Conservation (phyloP, 352 stramenopile species). For the Phytophthora pisi region DNA sequence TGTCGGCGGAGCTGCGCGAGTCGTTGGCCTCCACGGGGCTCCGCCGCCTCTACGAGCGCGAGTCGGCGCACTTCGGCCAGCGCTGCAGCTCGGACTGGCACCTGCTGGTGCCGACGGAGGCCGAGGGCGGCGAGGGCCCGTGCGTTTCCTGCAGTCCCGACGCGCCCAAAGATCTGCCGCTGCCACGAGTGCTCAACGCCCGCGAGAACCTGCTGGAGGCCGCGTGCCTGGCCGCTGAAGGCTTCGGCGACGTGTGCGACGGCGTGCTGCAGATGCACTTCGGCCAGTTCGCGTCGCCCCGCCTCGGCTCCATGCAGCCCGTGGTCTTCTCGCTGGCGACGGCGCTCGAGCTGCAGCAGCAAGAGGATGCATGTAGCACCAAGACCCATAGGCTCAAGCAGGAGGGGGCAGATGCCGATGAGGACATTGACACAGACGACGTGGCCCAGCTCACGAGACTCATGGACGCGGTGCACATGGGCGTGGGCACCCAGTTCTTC, state of each 20-base stretch:
- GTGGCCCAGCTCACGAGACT: slow-evolving; percentile 25
- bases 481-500: slow-evolving; percentile 36
- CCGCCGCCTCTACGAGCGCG: slow-evolving; percentile 15
- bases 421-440: slow-evolving; percentile 22
- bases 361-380: not conserved
- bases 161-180: slow-evolving; percentile 24
- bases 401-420: not conserved
- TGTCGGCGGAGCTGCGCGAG: slow-evolving; percentile 14
- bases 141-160: slow-evolving; percentile 14
- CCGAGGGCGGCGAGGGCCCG: slow-evolving; percentile 17
- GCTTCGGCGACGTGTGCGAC: slow-evolving; percentile 14
- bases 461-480: slow-evolving; percentile 28
- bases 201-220: slow-evolving; percentile 30
- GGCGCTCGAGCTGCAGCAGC: slow-evolving; percentile 17
- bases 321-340: slow-evolving; percentile 26
- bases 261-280: slow-evolving; percentile 35
- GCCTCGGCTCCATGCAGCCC: slow-evolving; percentile 31
- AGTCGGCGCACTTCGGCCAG: slow-evolving; percentile 25
- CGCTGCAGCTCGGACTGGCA: slow-evolving; percentile 35
- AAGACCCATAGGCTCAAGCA: not conserved
- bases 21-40: slow-evolving; percentile 23
- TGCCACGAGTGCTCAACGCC: slow-evolving; percentile 16
- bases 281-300: slow-evolving; percentile 19
- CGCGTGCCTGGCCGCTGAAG: slow-evolving; percentile 15
- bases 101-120: slow-evolving; percentile 26